Conservation (phyloP, 2,329 filamentous ascomycete species). For the Coniochaeta ligniaria region DNA sequence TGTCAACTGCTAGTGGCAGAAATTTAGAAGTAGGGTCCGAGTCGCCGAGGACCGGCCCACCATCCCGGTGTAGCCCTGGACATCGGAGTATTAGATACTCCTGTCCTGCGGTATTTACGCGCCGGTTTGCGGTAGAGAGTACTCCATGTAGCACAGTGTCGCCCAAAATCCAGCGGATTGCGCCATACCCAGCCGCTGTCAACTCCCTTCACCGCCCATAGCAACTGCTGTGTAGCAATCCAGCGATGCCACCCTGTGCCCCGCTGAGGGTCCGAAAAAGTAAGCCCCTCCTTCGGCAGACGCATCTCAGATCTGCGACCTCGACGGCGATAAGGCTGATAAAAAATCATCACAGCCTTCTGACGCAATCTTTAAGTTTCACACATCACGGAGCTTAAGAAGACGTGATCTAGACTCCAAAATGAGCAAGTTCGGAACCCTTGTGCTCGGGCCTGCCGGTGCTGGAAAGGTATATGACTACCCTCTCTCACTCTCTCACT, state of each 20-base stretch:
- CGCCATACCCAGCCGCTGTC: neutral
- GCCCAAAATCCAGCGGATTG: slow-evolving; percentile 1
- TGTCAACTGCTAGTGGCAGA: neutral
- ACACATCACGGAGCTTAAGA: neutral
- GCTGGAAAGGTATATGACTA: neutral
- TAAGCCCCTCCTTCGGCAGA: neutral
- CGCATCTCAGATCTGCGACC: neutral
- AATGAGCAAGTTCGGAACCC: neutral
- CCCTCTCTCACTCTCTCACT: neutral
- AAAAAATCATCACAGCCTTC: neutral
- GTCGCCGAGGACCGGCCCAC: neutral
- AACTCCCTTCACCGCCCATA: neutral
- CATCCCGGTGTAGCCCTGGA: neutral
- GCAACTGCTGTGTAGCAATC: too few species aligned
- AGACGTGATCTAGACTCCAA: neutral
- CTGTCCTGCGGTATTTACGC: too few species aligned
- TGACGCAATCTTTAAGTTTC: neutral
- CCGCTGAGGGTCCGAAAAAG: neutral
- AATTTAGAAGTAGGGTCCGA: neutral
- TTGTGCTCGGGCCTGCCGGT: neutral
- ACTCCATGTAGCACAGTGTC: neutral
- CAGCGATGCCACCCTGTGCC: neutral
- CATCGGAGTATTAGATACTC: neutral
- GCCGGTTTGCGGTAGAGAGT: neutral
- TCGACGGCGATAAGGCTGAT: neutral